Evolutionary conservation across 768 basidiomycete genomes (phyloP).

Genomic region (Rhodosporidiobolus odoratus): DNA sequence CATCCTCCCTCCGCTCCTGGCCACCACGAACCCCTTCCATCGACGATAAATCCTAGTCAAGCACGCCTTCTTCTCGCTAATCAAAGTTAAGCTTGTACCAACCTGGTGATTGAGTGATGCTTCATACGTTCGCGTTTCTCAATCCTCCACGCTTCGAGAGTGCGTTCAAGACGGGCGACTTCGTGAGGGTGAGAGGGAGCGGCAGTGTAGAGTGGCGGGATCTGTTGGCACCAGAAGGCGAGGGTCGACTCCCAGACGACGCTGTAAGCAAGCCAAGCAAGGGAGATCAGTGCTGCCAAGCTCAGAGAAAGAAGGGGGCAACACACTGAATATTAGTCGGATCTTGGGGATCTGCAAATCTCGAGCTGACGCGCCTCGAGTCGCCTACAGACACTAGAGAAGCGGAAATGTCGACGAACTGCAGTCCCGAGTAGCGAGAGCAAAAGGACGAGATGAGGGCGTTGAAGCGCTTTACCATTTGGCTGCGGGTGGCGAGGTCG

Average conservation of each 20-base stretch:
- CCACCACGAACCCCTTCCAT: too few species aligned
- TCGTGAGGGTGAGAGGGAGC: not conserved
- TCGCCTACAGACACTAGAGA: not conserved
- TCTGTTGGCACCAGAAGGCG: slow-evolving; percentile 7
- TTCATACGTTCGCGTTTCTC: slow-evolving; percentile 14
- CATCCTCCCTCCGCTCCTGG: too few species aligned
- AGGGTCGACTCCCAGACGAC: slow-evolving; percentile 23
- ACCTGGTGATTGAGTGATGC: not conserved
- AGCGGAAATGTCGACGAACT: slow-evolving; percentile 25
- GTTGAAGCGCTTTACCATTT: slow-evolving; percentile 26
- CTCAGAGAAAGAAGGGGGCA: not conserved
- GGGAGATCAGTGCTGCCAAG: not conserved
- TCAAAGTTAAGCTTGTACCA: not conserved
- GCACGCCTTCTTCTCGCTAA: not conserved
- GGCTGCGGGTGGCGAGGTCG: slow-evolving; percentile 11
- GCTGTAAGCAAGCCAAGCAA: not conserved
- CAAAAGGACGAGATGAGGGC: slow-evolving; percentile 16
- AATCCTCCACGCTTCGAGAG: not conserved
- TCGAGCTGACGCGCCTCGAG: not conserved
- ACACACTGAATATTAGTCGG: slow-evolving; percentile 27
- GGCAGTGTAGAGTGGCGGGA: slow-evolving; percentile 7
- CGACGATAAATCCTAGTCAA: too few species aligned
- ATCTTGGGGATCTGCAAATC: not conserved
- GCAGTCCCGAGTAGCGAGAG: slow-evolving; percentile 3
- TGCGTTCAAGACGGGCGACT: not conserved